Evolutionary conservation across 2,329 filamentous ascomycete genomes (phyloP).

Genomic region (Aphanocladium album): DNA sequence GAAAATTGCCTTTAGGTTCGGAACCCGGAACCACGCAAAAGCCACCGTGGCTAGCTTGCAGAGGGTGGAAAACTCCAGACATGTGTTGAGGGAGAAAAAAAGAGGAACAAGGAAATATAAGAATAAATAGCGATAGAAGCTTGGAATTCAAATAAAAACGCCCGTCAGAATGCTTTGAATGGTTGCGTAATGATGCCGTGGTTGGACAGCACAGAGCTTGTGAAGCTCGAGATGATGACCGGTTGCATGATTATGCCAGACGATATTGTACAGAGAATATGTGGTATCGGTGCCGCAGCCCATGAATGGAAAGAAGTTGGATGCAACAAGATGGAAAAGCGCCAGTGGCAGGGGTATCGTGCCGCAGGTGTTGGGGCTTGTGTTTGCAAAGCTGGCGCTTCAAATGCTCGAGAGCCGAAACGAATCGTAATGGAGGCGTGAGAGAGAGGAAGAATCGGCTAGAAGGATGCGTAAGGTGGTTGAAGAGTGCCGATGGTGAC

Average conservation of each 20-base stretch:
- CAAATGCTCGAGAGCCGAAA: conserved; percentile 7
- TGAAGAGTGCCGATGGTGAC: background rate
- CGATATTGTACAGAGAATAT: conserved; percentile 9
- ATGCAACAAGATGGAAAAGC: conserved; percentile 1
- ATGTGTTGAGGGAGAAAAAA: background rate
- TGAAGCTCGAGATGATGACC: background rate
- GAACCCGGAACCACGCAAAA: background rate
- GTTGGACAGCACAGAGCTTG: background rate
- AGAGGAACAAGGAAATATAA: background rate
- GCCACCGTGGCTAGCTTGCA: background rate
- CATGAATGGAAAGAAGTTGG: background rate
- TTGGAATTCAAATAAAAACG: conserved; percentile 1
- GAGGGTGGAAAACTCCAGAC: background rate
- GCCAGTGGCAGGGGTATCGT: conserved; percentile 13
- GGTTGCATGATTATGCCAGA: background rate
- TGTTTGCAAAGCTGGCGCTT: conserved; percentile 9
- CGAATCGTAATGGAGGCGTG: background rate
- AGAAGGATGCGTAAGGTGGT: background rate
- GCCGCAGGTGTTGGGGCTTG: conserved; percentile 2
- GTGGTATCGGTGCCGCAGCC: background rate
- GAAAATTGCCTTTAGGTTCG: background rate
- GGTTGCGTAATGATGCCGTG: background rate
- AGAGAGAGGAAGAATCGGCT: background rate
- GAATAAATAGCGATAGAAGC: background rate
- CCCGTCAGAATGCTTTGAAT: conserved; percentile 3